These are phyloP conservation scores for Thuja plicata DNA, from an alignment of 83 land plant species.

Conservation along the genomic window DNA sequence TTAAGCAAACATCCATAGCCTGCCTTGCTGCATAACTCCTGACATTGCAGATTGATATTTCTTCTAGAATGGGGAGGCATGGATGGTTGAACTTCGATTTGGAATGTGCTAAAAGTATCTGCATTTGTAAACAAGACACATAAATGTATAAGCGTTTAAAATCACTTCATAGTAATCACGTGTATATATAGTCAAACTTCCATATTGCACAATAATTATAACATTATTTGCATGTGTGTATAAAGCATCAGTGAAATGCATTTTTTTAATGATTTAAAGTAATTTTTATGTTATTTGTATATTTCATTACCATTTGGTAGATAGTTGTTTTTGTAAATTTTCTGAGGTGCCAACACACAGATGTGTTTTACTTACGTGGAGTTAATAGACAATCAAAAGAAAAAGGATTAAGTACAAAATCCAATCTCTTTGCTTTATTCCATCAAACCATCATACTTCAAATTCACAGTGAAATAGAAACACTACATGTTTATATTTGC, in stretches of 20 bases:
- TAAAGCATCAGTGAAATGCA: not conserved
- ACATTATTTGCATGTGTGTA: not conserved
- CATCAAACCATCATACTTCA: not conserved
- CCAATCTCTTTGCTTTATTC: not conserved
- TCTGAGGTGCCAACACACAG: not conserved
- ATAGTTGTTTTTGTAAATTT: not conserved
- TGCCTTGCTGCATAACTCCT: not conserved
- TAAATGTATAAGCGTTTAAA: not conserved
- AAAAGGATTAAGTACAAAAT: not conserved
- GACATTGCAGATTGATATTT: not conserved
- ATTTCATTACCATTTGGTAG: not conserved
- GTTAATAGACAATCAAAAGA: not conserved
- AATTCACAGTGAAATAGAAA: not conserved
- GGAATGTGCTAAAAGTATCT: not conserved
- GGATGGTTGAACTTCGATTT: not conserved
- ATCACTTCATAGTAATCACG: not conserved
- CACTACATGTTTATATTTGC: not conserved
- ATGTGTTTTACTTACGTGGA: not conserved
- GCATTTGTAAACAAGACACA: not conserved
- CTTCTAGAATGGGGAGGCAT: not conserved
- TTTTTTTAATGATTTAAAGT: not conserved
- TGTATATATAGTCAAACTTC: not conserved
- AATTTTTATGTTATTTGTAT: not conserved
- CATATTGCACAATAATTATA: not conserved
- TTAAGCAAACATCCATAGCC: not conserved